These are phyloP conservation scores for Laetiporus sulphureus DNA, from an alignment of 1,284 basidiomycete species.

Conservation along the genomic window DNA sequence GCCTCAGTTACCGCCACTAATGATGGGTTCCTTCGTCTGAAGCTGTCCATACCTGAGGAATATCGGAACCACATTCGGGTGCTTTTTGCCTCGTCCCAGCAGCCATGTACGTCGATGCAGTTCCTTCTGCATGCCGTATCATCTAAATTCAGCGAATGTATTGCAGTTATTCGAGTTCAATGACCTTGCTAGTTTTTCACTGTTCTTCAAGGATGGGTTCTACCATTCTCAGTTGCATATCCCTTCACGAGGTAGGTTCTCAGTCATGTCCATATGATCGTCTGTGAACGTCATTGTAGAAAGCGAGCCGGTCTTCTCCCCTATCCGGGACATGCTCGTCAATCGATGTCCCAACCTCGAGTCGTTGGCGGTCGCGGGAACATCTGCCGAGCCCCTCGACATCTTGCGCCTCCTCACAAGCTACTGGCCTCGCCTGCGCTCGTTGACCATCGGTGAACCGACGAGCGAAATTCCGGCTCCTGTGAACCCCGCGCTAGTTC, in stretches of 20 bases:
- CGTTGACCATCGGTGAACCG: slow-evolving; percentile 55
- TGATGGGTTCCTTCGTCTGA: neutral
- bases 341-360: slow-evolving; percentile 54
- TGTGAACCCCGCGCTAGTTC: slow-evolving; percentile 31
- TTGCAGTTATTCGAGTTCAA: slow-evolving; percentile 59
- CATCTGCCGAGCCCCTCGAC: slow-evolving; percentile 40
- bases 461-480: slow-evolving; percentile 43
- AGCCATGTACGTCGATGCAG: slow-evolving; percentile 46
- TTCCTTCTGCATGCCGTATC: neutral
- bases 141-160: neutral
- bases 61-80: slow-evolving; percentile 54
- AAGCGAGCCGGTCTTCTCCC: slow-evolving; percentile 34
- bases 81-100: slow-evolving; percentile 44
- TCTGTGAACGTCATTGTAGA: slow-evolving; percentile 19
- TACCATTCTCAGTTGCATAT: slow-evolving; percentile 49
- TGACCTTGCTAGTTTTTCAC: slow-evolving; percentile 50
- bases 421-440: slow-evolving; percentile 55
- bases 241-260: slow-evolving; percentile 41
- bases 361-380: slow-evolving; percentile 51
- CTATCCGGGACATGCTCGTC: slow-evolving; percentile 64
- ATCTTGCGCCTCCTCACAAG: slow-evolving; percentile 36
- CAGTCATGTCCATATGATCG: slow-evolving; percentile 5
- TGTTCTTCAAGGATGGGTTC: slow-evolving; percentile 52
- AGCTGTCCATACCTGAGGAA: slow-evolving; percentile 59
- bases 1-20: neutral